phyloP scores from a whole-genome alignment of 2,329 filamentous ascomycete species.

The Scytalidium lignicola region DNA sequence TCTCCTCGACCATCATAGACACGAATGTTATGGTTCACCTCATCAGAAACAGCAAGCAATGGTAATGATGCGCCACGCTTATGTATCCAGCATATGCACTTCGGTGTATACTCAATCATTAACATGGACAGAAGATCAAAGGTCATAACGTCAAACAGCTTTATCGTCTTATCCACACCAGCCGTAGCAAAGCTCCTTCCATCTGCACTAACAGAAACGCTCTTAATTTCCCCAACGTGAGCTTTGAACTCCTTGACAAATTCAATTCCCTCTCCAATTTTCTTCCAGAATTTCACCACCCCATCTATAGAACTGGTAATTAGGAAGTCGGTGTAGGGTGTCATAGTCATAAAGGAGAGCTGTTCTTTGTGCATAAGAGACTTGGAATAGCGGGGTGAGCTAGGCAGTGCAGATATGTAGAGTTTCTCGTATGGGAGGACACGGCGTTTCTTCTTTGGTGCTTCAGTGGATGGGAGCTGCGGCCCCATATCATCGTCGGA shows the following conservation, averaged over 20 bases:
- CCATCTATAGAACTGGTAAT: constrained; percentile 92
- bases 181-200: constrained; percentile 90
- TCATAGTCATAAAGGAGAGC: constrained; percentile 80
- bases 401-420: constrained; percentile 84
- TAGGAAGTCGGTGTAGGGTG: constrained; percentile 87
- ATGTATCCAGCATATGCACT: constrained; percentile 89
- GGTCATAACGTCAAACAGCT: constrained; percentile 77
- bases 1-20: constrained; percentile 91
- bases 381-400: constrained; percentile 78
- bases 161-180: constrained; percentile 71
- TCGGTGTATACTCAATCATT: constrained; percentile 68
- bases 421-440: constrained; percentile 92
- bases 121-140: constrained; percentile 85
- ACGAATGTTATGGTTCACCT: constrained; percentile 64
- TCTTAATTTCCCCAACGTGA: constrained; percentile 77
- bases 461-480: constrained; percentile 72
- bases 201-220: constrained; percentile 81
- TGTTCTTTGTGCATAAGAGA: constrained; percentile 99
- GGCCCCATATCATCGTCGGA: constrained; percentile 93
- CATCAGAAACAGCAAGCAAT: constrained; percentile 76
- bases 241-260: constrained; percentile 98
- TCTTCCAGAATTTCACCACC: constrained; percentile 99
- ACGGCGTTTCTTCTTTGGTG: constrained; percentile 84
- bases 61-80: constrained; percentile 81
- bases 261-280: constrained; percentile 81